A percentile compares a stretch with the other conserved stretches of the same genome.
Conservation (phyloP, 108 stramenopile species). For the Nitzschia putrida region DNA sequence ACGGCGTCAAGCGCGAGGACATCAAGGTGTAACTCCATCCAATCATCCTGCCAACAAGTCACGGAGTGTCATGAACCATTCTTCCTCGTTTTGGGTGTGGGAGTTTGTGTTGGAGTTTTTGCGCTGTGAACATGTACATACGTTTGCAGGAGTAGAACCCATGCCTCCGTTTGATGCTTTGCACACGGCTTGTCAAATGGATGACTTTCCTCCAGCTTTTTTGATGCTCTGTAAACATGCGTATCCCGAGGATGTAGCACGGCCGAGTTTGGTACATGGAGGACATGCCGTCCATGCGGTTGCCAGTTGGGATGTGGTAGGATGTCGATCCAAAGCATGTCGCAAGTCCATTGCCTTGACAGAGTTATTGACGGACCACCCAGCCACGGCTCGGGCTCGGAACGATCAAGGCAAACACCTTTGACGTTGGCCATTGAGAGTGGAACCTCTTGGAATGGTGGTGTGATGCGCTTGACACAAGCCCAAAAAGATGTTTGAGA, state of each 20-base stretch:
- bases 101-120: slow-evolving; percentile 18
- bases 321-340: slow-evolving; percentile 2
- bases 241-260: slow-evolving; percentile 15
- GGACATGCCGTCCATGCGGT: slow-evolving; percentile 25
- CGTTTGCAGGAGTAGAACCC: slow-evolving; percentile 8
- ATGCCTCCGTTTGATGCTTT: slow-evolving; percentile 25
- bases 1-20: slow-evolving; percentile 4
- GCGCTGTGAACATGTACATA: slow-evolving; percentile 17
- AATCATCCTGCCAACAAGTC: not conserved
- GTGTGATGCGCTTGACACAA: slow-evolving; percentile 16
- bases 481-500: slow-evolving; percentile 8
- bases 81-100: slow-evolving; percentile 34
- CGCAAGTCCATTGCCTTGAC: slow-evolving; percentile 26
- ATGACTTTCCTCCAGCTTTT: slow-evolving; percentile 23
- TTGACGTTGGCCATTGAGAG: slow-evolving; percentile 25
- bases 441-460: slow-evolving; percentile 29
- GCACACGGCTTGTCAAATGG: slow-evolving; percentile 24
- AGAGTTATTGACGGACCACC: slow-evolving; percentile 19
- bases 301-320: slow-evolving; percentile 18
- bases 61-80: not conserved
- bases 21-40: not conserved
- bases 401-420: slow-evolving; percentile 32
- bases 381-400: slow-evolving; percentile 3
- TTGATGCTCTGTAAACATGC: slow-evolving; percentile 25
- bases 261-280: slow-evolving; percentile 7